Evolutionary conservation across 2,329 filamentous ascomycete species (phyloP).

Genomic region (Cyanodermella asteris): DNA sequence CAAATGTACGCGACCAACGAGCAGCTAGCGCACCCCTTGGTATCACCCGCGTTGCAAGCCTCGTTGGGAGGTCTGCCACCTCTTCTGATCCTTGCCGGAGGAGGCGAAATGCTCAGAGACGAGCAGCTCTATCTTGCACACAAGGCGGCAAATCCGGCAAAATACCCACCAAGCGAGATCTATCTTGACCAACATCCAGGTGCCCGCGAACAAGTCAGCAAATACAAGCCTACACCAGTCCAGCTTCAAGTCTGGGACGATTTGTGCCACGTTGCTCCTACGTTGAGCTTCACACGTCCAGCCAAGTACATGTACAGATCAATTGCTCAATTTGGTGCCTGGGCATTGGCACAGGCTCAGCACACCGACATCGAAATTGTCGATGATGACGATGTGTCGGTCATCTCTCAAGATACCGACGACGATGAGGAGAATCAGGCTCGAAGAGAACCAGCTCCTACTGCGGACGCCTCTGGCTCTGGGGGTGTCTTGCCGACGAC

Average conservation of each 20-base stretch:
- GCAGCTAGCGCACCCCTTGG: conserved; percentile 64
- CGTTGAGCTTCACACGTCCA: conserved; percentile 84
- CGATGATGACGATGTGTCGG: conserved; percentile 54
- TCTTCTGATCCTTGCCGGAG: conserved; percentile 65
- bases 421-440: conserved; percentile 11
- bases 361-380: conserved; percentile 58
- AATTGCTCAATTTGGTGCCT: conserved; percentile 80
- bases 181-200: conserved; percentile 41
- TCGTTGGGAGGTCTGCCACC: conserved; percentile 79
- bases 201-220: conserved; percentile 29
- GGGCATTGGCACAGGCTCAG: conserved; percentile 69
- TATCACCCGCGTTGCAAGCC: conserved; percentile 73
- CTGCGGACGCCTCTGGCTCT: conserved; percentile 5
- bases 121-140: conserved; percentile 92
- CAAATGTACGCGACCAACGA: conserved; percentile 75
- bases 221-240: conserved; percentile 67
- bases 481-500: conserved; percentile 8
- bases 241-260: conserved; percentile 94
- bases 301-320: conserved; percentile 92
- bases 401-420: conserved; percentile 43
- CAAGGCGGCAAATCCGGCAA: conserved; percentile 66
- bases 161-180: conserved; percentile 47
- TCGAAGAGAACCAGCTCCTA: conserved; percentile 6
- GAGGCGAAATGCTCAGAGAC: conserved; percentile 72
- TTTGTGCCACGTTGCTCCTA: conserved; percentile 77